Percentiles rank a stretch among this genome's conserved stretches.
phyloP scores from a whole-genome alignment of 73 alveolate species.

The Paramecium pentaurelia region DNA sequence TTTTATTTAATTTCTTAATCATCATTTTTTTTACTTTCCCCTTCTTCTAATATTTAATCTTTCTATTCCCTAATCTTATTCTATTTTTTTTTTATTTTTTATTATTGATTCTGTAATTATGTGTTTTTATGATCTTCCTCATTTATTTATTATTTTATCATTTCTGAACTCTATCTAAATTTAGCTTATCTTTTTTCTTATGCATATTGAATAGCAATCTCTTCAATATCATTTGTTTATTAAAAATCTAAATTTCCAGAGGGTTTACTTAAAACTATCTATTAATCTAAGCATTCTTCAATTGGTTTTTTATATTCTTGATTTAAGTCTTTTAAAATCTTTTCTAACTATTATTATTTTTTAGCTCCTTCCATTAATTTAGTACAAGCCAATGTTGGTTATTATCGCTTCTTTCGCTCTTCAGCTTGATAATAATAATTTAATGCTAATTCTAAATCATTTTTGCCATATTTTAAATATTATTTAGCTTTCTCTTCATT shows the following conservation, averaged over 20 bases:
- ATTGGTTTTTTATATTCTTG: constrained; percentile 1
- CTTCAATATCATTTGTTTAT: not conserved
- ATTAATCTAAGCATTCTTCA: not conserved
- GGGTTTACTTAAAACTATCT: not conserved
- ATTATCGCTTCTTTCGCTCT: not conserved
- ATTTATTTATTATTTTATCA: not conserved
- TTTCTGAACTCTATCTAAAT: not conserved
- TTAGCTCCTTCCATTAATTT: constrained; percentile 13
- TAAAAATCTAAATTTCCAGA: not conserved
- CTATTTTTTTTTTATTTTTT: not conserved
- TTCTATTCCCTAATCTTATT: not conserved
- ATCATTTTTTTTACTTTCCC: not conserved
- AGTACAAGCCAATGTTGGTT: not conserved
- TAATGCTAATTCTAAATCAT: not conserved
- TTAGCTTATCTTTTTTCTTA: not conserved
- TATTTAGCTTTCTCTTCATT: not conserved
- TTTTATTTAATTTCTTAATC: not conserved
- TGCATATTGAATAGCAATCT: not conserved
- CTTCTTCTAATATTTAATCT: not conserved
- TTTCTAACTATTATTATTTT: not conserved
- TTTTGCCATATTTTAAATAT: not conserved
- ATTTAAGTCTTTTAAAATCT: not conserved
- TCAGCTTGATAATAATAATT: not conserved
- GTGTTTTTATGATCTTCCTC: not conserved
- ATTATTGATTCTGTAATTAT: not conserved